These are phyloP conservation scores for Capsicum pubescens DNA, from an alignment of 257 asterid genomes.

Conservation along the genomic window DNA sequence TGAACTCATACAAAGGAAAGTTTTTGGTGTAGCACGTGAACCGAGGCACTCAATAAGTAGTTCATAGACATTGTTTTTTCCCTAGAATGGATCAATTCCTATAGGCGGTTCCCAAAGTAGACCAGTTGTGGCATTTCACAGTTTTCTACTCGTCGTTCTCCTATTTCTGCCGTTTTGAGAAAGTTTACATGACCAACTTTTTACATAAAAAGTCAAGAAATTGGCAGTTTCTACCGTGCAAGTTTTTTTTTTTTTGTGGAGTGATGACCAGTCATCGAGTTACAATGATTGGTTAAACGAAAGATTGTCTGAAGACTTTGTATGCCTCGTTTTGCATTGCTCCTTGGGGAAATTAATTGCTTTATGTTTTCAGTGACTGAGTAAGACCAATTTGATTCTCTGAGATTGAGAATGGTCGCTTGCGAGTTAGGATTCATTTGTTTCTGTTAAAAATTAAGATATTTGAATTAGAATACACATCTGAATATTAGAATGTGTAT, in stretches of 20 bases:
- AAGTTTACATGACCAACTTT: slow-evolving; percentile 3
- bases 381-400: neutral
- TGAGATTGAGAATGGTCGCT: neutral
- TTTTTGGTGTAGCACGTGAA: slow-evolving; percentile 35
- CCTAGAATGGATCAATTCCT: neutral
- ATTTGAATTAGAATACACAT: too few species aligned
- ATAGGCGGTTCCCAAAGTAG: slow-evolving; percentile 10
- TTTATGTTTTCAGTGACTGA: neutral
- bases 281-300: neutral
- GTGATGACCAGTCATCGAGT: slow-evolving; percentile 2
- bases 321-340: neutral
- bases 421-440: too few species aligned
- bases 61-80: slow-evolving; percentile 23
- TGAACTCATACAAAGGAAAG: neutral
- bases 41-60: slow-evolving; percentile 50
- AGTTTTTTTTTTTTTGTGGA: neutral
- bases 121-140: slow-evolving; percentile 22
- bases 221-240: neutral
- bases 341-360: slow-evolving; percentile 5
- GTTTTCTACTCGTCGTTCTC: neutral
- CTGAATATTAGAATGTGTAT: too few species aligned
- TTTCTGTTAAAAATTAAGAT: too few species aligned
- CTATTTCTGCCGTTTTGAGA: neutral
- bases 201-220: neutral
- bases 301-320: neutral